Base-by-base conservation (phyloP, 331 rosid genomes). In the Acacia pycnantha region DNA sequence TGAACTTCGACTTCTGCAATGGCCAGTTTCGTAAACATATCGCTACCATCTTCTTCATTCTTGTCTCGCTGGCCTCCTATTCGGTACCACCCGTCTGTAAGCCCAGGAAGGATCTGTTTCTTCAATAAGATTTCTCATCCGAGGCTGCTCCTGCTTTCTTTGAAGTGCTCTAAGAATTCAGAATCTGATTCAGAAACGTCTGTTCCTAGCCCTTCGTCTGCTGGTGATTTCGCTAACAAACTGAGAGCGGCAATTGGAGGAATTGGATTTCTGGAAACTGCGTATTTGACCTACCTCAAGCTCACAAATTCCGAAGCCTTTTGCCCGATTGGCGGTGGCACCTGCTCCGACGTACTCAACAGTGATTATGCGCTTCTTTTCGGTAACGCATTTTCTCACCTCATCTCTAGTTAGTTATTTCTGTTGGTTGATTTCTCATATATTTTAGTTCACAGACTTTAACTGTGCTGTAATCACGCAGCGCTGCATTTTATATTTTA, bases 311-410 rank as follows among this genome's bases (percentile, higher is more conserved):
- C 97, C 64, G 92, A 84, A 33, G 91, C 87, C 18, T 92, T 95
- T 58, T 93, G 99, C 84, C 97, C 97, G 5, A 64, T 85, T 40
- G 94, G 90, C 7, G 94, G 90, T 6, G 93, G 88, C 24, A 74
- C 85, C 56, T 93, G 98, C 84, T 84, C 90, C 64, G 87, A 87
- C 79, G 85, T 93, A 41, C 97, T 95, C 84, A 88, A 84, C 84
- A 93, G 99, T 50, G 92, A 91, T 64, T 95, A 90, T 82, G 99
- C 99, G 26, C 62, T 87, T 61, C 83, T 93, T 84, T 95, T 95
- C 67, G 97, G 98, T 93, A 91, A 46, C 33, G 9, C 4, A 37
- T 47, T 13, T 18, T 7, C 3, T 58, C 65, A 1, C 26, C 33
- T 40, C 35, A 5, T 44, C 19, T 51, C 68, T 44, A 2, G 7